Evolutionary conservation across 148 eudicot genomes (phyloP), one percentile per base, ranked within the genome.

Genomic region (Linanthus parryae): DNA sequence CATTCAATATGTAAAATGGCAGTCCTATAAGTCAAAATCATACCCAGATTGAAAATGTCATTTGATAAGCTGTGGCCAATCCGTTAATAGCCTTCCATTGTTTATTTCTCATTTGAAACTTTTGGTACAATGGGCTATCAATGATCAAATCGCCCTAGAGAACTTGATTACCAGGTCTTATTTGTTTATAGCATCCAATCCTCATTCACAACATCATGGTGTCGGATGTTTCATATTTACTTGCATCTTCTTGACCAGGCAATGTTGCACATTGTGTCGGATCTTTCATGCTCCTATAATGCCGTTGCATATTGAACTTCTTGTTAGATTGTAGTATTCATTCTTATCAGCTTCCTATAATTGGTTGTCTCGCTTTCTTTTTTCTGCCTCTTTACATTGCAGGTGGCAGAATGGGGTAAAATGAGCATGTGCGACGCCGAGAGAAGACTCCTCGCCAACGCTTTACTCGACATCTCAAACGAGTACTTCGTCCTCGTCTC

Each of bases 391-490:
- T n/a, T n/a, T n/a, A n/a, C n/a, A 26, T 45, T 45, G 14, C 62
- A 58, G 63, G 54, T 58, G 36, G 43, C 63, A 37, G 63, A 58
- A 58, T 58, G 63, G 63, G 63, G 63, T 15, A 47, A 40, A 26
- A 58, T 48, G 63, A 58, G 63, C n/a, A 58, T 58, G 63, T 58
- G 63, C 14, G 63, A 58, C 18, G 63, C 63, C 7, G 63, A 58
- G 41, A 36, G 51, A 58, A 58, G 54, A 14, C 63, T 58, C 17
- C 54, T 58, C 2, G 63, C 63, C 1, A 58, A 58, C 18, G 63
- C 63, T 25, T 38, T 58, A 22, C 63, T 47, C 16, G 63, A 58
- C 37, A 47, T 58, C 17, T 47, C 54, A 15, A 58, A 58, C 11
- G 63, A 58, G 20, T 50, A 54, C 25, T 58, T 58, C 26, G 19